phyloP scores from a whole-genome alignment of 2,329 filamentous ascomycete genomes.

The Pestalotiopsis fici region DNA sequence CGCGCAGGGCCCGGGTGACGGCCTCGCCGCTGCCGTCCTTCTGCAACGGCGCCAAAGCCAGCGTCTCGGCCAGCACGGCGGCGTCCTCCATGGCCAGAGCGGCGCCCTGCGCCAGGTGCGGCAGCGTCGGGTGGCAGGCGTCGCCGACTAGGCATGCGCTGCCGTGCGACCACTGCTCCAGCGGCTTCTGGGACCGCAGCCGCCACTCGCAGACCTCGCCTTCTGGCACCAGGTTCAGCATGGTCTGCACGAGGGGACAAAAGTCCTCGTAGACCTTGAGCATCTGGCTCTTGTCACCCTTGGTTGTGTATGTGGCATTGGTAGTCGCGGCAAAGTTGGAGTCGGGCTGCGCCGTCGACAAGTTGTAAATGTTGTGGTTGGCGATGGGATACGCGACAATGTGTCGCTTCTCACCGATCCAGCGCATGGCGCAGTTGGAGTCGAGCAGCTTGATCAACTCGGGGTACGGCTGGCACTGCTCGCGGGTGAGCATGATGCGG shows the following conservation, averaged over 20 bases:
- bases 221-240: constrained; percentile 62
- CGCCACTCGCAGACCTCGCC: constrained; percentile 67
- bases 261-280: constrained; percentile 62
- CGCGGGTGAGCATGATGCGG: constrained; percentile 73
- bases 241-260: constrained; percentile 57
- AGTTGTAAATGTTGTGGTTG: constrained; percentile 65
- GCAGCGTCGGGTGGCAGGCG: constrained; percentile 68
- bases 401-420: constrained; percentile 75
- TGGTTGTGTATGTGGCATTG: constrained; percentile 63
- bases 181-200: constrained; percentile 56
- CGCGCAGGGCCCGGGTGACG: constrained; percentile 50
- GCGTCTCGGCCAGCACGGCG: constrained; percentile 55
- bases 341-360: constrained; percentile 64
- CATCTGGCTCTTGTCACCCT: constrained; percentile 62
- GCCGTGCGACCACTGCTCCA: constrained; percentile 60
- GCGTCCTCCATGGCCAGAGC: constrained; percentile 71
- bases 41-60: constrained; percentile 38
- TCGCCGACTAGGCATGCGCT: constrained; percentile 62
- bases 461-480: constrained; percentile 66
- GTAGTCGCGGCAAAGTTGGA: constrained; percentile 59
- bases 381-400: constrained; percentile 78
- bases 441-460: constrained; percentile 70
- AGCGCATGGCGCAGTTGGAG: constrained; percentile 67
- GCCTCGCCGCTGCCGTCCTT: constrained; percentile 29
- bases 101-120: constrained; percentile 67